A percentile compares a stretch with the other conserved stretches of the same genome.
Conservation (phyloP, 148 eudicot genomes). For the Heliamphora exappendiculata region DNA sequence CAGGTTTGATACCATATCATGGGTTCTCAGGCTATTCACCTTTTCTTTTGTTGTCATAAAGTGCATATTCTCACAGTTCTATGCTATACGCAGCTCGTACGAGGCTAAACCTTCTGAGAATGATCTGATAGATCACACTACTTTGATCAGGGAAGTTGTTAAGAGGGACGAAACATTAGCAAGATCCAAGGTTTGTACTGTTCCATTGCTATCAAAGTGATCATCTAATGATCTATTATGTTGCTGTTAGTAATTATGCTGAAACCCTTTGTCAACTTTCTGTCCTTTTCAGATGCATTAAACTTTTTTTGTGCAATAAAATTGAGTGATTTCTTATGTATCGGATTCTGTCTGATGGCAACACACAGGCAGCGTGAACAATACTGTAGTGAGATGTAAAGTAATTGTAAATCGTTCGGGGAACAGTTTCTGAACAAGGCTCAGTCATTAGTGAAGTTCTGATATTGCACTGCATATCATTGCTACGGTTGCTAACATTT, state of each 20-base stretch:
- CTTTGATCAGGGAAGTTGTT: conserved; percentile 51
- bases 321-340: no score
- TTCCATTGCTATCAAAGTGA: neutral
- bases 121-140: conserved; percentile 51
- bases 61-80: neutral
- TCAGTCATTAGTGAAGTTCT: no score
- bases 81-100: conserved; percentile 37
- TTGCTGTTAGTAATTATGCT: neutral
- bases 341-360: no score
- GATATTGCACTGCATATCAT: no score
- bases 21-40: neutral
- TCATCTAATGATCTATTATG: neutral
- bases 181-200: conserved; percentile 53
- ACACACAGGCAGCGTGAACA: no score
- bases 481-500: no score
- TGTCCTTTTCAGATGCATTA: no score
- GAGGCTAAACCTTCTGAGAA: conserved; percentile 54
- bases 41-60: neutral
- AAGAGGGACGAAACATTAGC: conserved; percentile 50
- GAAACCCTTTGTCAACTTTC: no score
- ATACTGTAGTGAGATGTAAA: no score
- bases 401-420: no score
- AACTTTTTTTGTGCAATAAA: no score
- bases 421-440: no score
- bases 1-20: conserved; percentile 36